Percentiles rank a stretch among this genome's conserved stretches.
Conservation (phyloP, 108 stramenopile genomes). For the Asterionellopsis glacialis region DNA sequence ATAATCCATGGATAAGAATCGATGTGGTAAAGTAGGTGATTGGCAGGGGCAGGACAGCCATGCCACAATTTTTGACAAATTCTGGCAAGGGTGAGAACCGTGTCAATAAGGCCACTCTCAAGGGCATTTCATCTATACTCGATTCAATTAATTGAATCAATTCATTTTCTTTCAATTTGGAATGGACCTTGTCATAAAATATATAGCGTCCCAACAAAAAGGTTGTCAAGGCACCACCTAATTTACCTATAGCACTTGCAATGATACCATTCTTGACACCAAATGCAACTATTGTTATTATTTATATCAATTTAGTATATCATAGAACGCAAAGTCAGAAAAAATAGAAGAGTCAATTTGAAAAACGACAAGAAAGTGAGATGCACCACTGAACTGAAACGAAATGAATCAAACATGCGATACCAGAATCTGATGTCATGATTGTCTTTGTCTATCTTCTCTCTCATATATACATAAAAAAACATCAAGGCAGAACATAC, state of each 20-base stretch:
- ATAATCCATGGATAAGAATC: conserved; percentile 51
- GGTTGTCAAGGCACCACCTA: conserved; percentile 57
- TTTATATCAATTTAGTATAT: no score
- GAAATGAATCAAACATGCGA: no score
- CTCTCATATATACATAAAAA: conserved; percentile 22
- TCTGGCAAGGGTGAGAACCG: conserved; percentile 71
- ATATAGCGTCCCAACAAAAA: conserved; percentile 50
- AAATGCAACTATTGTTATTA: conserved; percentile 72
- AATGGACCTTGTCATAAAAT: conserved; percentile 31
- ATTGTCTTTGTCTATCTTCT: no score
- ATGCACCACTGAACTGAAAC: no score
- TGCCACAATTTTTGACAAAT: conserved; percentile 72
- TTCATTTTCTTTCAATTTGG: conserved; percentile 39
- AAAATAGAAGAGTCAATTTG: no score
- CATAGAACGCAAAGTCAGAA: no score
- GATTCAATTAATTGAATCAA: conserved; percentile 43
- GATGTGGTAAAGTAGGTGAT: conserved; percentile 27
- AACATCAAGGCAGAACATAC: conserved; percentile 39
- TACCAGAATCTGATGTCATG: not conserved
- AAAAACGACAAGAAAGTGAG: no score
- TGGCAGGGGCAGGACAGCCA: conserved; percentile 17
- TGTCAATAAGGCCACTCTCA: conserved; percentile 47
- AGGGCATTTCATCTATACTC: conserved; percentile 37
- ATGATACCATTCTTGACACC: conserved; percentile 26
- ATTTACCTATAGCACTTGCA: conserved; percentile 46